Percentiles rank a stretch among this genome's conserved stretches.
These are phyloP conservation scores for Phytophthora meadii DNA, from an alignment of 352 stramenopile genomes.

Conservation along the genomic window DNA sequence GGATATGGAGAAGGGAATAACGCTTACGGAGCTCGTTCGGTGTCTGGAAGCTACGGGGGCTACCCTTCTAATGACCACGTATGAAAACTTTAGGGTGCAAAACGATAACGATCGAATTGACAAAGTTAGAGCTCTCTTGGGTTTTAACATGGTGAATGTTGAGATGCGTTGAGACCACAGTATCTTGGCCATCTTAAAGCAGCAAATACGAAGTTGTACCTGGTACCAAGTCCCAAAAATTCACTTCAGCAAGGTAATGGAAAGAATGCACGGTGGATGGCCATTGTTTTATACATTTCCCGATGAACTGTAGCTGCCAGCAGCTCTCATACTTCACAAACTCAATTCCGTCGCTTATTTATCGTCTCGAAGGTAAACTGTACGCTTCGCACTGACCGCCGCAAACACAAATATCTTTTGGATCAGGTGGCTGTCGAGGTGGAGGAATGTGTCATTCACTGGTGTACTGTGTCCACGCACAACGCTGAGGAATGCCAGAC, in stretches of 20 bases:
- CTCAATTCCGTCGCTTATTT: constrained; percentile 15
- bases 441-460: constrained; percentile 13
- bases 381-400: constrained; percentile 31
- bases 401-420: constrained; percentile 34
- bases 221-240: too few species aligned
- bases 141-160: too few species aligned
- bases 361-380: constrained; percentile 34
- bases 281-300: too few species aligned
- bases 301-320: neutral
- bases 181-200: too few species aligned
- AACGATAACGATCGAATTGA: too few species aligned
- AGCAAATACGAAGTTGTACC: too few species aligned
- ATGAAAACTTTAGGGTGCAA: neutral
- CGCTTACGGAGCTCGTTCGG: neutral
- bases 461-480: constrained; percentile 13
- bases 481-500: constrained; percentile 39
- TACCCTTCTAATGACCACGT: constrained; percentile 8
- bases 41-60: constrained; percentile 6
- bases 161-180: too few species aligned
- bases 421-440: constrained; percentile 32
- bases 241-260: too few species aligned
- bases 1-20: constrained; percentile 3
- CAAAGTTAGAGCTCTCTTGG: too few species aligned
- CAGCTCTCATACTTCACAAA: constrained; percentile 9
- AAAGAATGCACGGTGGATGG: too few species aligned